These are phyloP conservation scores for Solanum etuberosum DNA, from an alignment of 257 asterid species.

Conservation along the genomic window DNA sequence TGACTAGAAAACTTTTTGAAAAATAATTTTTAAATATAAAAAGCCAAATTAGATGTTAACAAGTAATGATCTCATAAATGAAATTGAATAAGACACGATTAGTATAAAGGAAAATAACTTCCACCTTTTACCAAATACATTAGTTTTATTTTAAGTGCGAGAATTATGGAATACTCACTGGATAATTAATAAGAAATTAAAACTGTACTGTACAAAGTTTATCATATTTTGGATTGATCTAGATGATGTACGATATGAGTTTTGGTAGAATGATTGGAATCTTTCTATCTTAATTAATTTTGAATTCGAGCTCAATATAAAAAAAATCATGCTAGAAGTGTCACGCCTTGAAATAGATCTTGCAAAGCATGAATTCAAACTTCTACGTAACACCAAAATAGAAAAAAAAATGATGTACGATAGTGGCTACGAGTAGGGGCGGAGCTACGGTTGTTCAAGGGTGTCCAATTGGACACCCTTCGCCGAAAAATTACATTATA, in stretches of 20 bases:
- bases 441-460: too few species aligned
- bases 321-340: not conserved
- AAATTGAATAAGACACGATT: not conserved
- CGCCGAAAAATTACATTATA: too few species aligned
- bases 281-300: not conserved
- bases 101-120: not conserved
- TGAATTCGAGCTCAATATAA: accelerated
- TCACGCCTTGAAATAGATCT: accelerated
- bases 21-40: too few species aligned
- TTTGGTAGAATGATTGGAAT: not conserved
- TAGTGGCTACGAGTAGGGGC: not conserved
- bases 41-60: too few species aligned
- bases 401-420: not conserved
- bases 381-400: too few species aligned
- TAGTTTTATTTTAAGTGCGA: not conserved
- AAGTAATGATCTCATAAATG: too few species aligned
- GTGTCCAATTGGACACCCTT: too few species aligned
- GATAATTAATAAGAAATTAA: not conserved
- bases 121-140: not conserved
- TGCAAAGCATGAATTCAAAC: not conserved
- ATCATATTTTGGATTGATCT: not conserved
- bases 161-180: not conserved
- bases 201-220: not conserved
- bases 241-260: not conserved
- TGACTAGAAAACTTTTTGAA: too few species aligned